Evolutionary conservation across 371 early-diverging fungal species (phyloP), one percentile per base, ranked within the genome.

Genomic region (Mucor lusitanicus): DNA sequence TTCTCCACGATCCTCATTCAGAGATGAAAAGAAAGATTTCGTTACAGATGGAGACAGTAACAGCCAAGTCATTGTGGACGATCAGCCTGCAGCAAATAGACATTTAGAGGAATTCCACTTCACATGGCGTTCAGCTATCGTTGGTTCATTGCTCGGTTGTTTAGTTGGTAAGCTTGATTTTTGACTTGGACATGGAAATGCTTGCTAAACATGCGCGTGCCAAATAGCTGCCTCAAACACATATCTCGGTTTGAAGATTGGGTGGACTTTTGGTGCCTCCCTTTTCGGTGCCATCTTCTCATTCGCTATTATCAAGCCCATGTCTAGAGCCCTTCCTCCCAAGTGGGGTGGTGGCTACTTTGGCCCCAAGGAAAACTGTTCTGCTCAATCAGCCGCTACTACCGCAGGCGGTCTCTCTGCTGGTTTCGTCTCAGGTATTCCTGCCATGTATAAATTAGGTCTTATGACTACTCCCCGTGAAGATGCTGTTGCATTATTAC

Each of bases 261-360:
- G 91, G 21, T 90, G 89, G 86, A 83, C 88, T 8, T 92, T 92
- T 72, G 90, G 90, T 64, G 91, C 90, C 8, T 84, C 88, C 6
- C 74, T 91, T 9, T 87, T 90, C 70, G 91, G 90, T 28, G 84
- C 90, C 67, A 89, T 90, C 54, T 82, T 90, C 55, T 88, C 88
- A 23, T 91, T 90, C 74, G 87, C 85, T 37, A 85, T 89, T 54
- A 53, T 92, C 57, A 90, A 88, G 68, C 88, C 88, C 7, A 15
- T 92, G 0, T 84, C 88, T n/a, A 68, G 71, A 25, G 28, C 75
- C 0, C 67, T 84, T n/a, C 87, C 87, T 3, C 54, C 57, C 3
- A 42, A 44, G 37, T 78, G 83, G 61, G 87, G 87, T 57, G 91
- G 90, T 60, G 85, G 88, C 9, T 75, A 85, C 54, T 92, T 90